Evolutionary conservation across 495 filamentous ascomycete genomes (phyloP).

Genomic region (Penicillium arizonense): DNA sequence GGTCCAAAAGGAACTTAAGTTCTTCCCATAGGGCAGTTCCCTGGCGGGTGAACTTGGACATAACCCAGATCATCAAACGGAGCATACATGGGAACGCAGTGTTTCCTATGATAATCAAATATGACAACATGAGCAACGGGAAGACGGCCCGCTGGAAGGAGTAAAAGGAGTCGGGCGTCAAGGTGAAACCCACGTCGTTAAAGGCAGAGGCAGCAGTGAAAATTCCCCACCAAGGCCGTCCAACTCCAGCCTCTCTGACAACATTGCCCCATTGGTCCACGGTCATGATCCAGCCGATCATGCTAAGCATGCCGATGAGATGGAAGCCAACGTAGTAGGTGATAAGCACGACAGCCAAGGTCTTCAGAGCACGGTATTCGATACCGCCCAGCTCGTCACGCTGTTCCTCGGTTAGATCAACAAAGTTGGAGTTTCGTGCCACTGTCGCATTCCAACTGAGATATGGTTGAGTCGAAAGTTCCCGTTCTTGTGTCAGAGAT

Average conservation of each 20-base stretch:
- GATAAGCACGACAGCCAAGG: slow-evolving; percentile 71
- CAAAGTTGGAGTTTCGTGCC: slow-evolving; percentile 87
- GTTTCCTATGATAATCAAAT: slow-evolving; percentile 89
- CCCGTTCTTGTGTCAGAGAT: slow-evolving; percentile 42
- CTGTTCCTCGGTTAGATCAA: slow-evolving; percentile 84
- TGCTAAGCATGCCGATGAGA: slow-evolving; percentile 65
- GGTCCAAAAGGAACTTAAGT: slow-evolving; percentile 84
- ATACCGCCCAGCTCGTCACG: slow-evolving; percentile 92
- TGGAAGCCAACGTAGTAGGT: slow-evolving; percentile 77
- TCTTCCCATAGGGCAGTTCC: slow-evolving; percentile 79
- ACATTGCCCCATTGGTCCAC: slow-evolving; percentile 54
- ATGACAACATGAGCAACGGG: slow-evolving; percentile 70
- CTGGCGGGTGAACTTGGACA: slow-evolving; percentile 55
- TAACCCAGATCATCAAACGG: slow-evolving; percentile 81
- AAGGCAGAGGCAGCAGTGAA: slow-evolving; percentile 85
- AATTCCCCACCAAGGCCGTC: slow-evolving; percentile 83
- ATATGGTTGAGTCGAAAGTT: slow-evolving; percentile 67
- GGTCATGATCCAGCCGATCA: slow-evolving; percentile 78
- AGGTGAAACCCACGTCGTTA: slow-evolving; percentile 81
- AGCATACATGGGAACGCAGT: slow-evolving; percentile 94
- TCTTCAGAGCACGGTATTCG: slow-evolving; percentile 89
- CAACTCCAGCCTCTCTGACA: slow-evolving; percentile 60
- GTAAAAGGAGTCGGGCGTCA: slow-evolving; percentile 90
- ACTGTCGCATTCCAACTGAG: slow-evolving; percentile 91
- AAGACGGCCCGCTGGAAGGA: slow-evolving; percentile 77